phyloP scores from a whole-genome alignment of 768 basidiomycete genomes.

The Agaricus sinodeliciosus region DNA sequence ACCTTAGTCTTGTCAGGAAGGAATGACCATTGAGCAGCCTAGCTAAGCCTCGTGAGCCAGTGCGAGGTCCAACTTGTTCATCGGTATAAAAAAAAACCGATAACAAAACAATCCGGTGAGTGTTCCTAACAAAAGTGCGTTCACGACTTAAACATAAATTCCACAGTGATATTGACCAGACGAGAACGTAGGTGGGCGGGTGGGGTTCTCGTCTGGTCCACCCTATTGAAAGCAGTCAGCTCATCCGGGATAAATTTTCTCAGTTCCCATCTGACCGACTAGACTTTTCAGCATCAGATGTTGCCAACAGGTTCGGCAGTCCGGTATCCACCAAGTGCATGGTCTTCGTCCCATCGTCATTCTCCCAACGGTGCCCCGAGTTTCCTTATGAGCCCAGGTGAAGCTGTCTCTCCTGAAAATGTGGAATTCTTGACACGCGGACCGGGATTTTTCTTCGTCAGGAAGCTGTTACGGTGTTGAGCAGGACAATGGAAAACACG shows the following conservation, averaged over 20 bases:
- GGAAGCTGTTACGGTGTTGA: not conserved
- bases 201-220: not conserved
- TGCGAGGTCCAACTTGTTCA: too few species aligned
- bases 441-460: not conserved
- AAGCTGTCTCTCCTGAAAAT: not conserved
- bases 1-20: too few species aligned
- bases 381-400: not conserved
- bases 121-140: not conserved
- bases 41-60: too few species aligned
- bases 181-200: not conserved
- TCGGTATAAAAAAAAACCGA: too few species aligned
- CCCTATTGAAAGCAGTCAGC: not conserved
- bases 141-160: not conserved
- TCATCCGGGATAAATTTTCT: not conserved
- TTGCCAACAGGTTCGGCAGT: not conserved
- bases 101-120: too few species aligned
- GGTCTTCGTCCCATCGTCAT: not conserved
- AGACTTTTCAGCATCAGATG: not conserved
- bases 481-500: not conserved
- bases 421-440: not conserved
- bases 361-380: not conserved
- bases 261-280: not conserved
- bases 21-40: too few species aligned
- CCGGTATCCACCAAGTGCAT: not conserved
- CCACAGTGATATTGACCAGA: not conserved